Conservation (phyloP, 1,284 basidiomycete species). For the Lentinula novae-zelandiae region DNA sequence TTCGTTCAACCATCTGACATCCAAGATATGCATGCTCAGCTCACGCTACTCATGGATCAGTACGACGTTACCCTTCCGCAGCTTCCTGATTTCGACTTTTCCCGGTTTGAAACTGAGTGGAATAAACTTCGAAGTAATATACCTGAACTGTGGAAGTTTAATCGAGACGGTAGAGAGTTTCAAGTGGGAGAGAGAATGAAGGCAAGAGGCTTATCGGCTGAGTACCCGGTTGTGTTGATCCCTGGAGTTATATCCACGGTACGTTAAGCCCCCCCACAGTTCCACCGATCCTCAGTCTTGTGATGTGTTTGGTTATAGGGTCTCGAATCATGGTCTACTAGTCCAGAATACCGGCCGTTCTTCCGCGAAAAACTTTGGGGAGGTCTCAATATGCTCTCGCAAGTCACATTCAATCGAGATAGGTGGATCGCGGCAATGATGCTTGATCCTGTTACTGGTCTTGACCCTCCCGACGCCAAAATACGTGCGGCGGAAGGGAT, state of each 20-base stretch:
- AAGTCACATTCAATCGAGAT: slow-evolving; percentile 73
- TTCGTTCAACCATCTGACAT: slow-evolving; percentile 62
- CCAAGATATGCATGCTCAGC: slow-evolving; percentile 49
- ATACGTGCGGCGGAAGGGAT: slow-evolving; percentile 90
- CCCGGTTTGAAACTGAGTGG: slow-evolving; percentile 68
- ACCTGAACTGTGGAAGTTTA: slow-evolving; percentile 78
- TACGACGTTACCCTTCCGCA: slow-evolving; percentile 56
- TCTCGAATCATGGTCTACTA: slow-evolving; percentile 84
- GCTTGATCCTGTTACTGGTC: slow-evolving; percentile 88
- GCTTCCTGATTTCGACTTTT: slow-evolving; percentile 59
- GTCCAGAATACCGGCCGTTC: slow-evolving; percentile 72
- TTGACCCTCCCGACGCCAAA: slow-evolving; percentile 89
- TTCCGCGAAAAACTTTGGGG: slow-evolving; percentile 90
- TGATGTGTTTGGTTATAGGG: slow-evolving; percentile 37
- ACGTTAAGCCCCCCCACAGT: neutral
- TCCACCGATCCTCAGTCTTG: too few relatives aligned
- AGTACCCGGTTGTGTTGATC: slow-evolving; percentile 77
- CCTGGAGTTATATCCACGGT: slow-evolving; percentile 81
- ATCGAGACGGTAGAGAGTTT: slow-evolving; percentile 81
- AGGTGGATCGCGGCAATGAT: slow-evolving; percentile 89
- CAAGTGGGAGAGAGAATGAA: slow-evolving; percentile 74
- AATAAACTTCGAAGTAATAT: slow-evolving; percentile 57
- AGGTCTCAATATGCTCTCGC: slow-evolving; percentile 81
- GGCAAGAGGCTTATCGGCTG: slow-evolving; percentile 62
- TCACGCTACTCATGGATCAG: slow-evolving; percentile 51